phyloP scores from a whole-genome alignment of 306 rosid genomes.

The Gastrolobium villosum region DNA sequence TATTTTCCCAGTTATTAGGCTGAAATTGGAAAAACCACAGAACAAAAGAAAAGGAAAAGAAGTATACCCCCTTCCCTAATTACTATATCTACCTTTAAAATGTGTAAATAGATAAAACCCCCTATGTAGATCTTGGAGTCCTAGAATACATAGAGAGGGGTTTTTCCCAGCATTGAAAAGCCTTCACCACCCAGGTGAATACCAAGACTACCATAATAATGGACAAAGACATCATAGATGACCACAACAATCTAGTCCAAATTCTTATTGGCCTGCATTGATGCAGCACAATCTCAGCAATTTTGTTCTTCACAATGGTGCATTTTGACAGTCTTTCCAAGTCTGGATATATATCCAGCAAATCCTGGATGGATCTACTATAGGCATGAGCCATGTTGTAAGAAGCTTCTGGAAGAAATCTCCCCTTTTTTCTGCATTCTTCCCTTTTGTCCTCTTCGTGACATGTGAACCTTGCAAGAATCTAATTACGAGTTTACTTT shows the following conservation, averaged over 20 bases:
- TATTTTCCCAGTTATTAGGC: conserved; percentile 13
- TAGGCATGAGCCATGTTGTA: conserved; percentile 74
- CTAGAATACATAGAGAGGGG: conserved; percentile 46
- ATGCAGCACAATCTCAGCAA: conserved; percentile 61
- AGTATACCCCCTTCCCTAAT: not conserved
- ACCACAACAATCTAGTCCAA: conserved; percentile 60
- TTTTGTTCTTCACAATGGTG: conserved; percentile 56
- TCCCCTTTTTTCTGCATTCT: conserved; percentile 60
- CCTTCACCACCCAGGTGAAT: conserved; percentile 54
- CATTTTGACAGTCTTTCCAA: conserved; percentile 67
- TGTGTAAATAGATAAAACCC: conserved; percentile 23
- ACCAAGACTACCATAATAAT: conserved; percentile 64
- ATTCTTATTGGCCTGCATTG: conserved; percentile 67
- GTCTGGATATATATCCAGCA: conserved; percentile 70
- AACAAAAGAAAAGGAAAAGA: not conserved
- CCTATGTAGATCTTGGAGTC: conserved; percentile 32
- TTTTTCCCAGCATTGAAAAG: conserved; percentile 55
- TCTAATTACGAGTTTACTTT: conserved; percentile 40
- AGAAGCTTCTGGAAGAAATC: conserved; percentile 52
- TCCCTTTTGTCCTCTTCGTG: conserved; percentile 18
- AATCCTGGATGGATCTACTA: conserved; percentile 64
- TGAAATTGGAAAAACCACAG: not conserved
- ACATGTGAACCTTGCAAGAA: conserved; percentile 63
- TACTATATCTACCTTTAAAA: not conserved
- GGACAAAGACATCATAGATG: conserved; percentile 66